Evolutionary conservation across 2,329 filamentous ascomycete genomes (phyloP), one percentile per base, ranked within the genome.

Genomic region (Aspergillus tubingensis): DNA sequence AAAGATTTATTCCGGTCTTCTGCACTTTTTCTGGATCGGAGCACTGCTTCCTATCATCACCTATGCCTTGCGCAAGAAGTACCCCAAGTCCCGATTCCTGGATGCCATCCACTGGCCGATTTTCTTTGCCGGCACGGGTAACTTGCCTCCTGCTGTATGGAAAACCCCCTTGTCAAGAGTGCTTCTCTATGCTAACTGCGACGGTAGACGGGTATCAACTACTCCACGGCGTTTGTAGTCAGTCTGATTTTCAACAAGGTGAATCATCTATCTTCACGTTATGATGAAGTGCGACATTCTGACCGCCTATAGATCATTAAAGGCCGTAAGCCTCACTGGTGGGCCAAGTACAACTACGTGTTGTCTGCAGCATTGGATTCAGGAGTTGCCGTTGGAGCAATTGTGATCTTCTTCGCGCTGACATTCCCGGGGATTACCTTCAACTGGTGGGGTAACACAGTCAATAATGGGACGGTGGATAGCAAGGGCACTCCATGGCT

Each of bases 21-120:
- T 82, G 11, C 78, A 81, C 60, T 79, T 82, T 65, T 82, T 83
- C 71, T 82, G 79, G 77, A 78, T 83, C 19, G 81, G 76, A 30
- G 72, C 74, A 30, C 66, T 80, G 10, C 65, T 79, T 13, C 79
- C 80, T 1, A 69, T 80, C 0, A 65, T 81, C 21, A 81, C 79
- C 50, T 90, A 75, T 63, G 62, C 76, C 19, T 75, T 87, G 39
- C 85, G 85, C 5, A 82, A 85, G 52, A 79, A 79, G 55, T 89
- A 81, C 69, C 86, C 87, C 15, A 83, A 81, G 67, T 85, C 82
- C 2, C 58, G 61, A 1, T 53, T 67, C 13, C 41, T 67, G 15
- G 43, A 60, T 1, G 65, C 65, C 13, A 39, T 67, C 10, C 74
- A 60, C 68, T 67, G 65, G 65, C 68, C 68, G 4, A 63, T 71